Conservation (phyloP, 31 red algal genomes). For the Odonthalia washingtoniensis region DNA sequence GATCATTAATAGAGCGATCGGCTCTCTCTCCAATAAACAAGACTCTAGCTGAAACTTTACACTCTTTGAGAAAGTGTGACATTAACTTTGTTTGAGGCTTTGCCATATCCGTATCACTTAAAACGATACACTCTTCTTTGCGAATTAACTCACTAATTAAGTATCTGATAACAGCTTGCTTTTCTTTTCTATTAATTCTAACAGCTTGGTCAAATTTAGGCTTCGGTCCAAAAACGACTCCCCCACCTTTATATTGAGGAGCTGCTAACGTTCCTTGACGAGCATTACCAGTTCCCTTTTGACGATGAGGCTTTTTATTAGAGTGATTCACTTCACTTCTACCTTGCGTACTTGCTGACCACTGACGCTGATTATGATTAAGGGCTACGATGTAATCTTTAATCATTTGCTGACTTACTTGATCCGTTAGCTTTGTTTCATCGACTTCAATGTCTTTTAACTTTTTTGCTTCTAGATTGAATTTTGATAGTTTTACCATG, state of each 20-base stretch:
- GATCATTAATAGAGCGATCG: too few relatives aligned
- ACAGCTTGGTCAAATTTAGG: conserved; percentile 1
- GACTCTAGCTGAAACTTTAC: too few relatives aligned
- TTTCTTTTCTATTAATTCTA: too few relatives aligned
- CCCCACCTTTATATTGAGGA: conserved; percentile 11
- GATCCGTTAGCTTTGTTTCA: not conserved
- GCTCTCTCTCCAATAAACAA: too few relatives aligned
- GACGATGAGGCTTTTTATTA: not conserved
- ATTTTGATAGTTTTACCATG: conserved; percentile 1
- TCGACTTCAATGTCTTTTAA: not conserved
- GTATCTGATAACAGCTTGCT: too few relatives aligned
- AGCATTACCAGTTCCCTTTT: conserved; percentile 19
- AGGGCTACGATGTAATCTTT: conserved; percentile 9
- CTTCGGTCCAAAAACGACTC: conserved; percentile 22
- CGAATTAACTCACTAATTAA: too few relatives aligned
- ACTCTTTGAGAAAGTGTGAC: too few relatives aligned
- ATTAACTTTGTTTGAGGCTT: too few relatives aligned
- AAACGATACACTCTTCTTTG: too few relatives aligned
- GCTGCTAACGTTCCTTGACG: not conserved
- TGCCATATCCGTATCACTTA: too few relatives aligned
- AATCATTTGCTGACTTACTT: conserved; percentile 6
- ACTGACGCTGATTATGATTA: not conserved
- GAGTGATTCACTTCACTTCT: not conserved
- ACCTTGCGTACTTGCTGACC: not conserved
- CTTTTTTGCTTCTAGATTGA: conserved; percentile 1